Evolutionary conservation across 1,139 yeast species (phyloP).

Genomic region (Sugiyamaella grinbergsii): DNA sequence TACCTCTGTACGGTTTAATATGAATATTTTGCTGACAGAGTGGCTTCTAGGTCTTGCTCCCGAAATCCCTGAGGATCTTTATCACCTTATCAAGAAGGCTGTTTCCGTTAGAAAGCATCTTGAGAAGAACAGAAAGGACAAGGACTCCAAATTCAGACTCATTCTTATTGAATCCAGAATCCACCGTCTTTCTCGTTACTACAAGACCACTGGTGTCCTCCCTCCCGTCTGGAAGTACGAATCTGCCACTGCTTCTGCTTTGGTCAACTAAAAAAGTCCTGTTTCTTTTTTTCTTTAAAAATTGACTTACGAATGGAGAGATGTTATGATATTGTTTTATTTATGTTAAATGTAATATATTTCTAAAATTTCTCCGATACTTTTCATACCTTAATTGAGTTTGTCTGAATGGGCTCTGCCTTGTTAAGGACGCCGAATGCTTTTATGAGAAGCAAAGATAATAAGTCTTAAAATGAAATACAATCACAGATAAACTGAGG

Average conservation of each 20-base stretch:
- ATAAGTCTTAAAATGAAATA: too few species aligned
- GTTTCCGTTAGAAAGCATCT: conserved; percentile 99
- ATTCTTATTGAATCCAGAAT: conserved; percentile 99
- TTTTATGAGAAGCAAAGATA: too few species aligned
- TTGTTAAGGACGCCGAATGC: too few species aligned
- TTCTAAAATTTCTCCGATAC: conserved; percentile 12
- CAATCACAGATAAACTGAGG: background rate
- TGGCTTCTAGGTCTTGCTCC: conserved; percentile 73
- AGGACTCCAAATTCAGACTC: conserved; percentile 99
- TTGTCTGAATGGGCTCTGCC: conserved; percentile 12
- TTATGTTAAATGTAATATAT: conserved; percentile 20
- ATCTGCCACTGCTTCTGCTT: conserved; percentile 99
- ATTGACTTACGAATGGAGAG: conserved; percentile 8
- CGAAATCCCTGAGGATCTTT: conserved; percentile 99
- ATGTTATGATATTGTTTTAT: conserved; percentile 14
- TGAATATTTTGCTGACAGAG: conserved; percentile 43
- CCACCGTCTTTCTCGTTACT: conserved; percentile 99
- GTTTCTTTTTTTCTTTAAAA: background rate
- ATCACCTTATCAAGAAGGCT: conserved; percentile 99
- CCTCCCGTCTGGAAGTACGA: conserved; percentile 99
- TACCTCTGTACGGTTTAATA: conserved; percentile 45
- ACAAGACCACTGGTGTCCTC: conserved; percentile 98
- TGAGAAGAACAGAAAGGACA: conserved; percentile 99
- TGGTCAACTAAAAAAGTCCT: conserved; percentile 53
- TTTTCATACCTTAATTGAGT: background rate